Evolutionary conservation across 2,329 filamentous ascomycete species (phyloP).

Genomic region (Plectosphaerella plurivora): DNA sequence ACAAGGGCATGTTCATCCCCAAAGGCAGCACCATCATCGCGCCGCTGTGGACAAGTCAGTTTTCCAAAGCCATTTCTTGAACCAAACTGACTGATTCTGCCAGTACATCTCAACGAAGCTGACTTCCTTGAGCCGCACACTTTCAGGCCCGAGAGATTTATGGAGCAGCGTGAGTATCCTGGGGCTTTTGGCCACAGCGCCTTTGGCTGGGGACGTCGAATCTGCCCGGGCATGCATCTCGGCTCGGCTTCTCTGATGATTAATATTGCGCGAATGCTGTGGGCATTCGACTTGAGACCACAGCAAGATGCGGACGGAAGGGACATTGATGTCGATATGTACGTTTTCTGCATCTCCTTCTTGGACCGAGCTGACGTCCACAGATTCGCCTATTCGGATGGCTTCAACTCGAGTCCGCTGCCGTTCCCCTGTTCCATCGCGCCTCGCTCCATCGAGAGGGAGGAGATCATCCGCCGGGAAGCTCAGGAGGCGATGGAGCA

Average conservation of each 20-base stretch:
- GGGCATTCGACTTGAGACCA: slow-evolving; percentile 42
- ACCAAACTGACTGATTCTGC: neutral
- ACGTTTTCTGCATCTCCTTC: slow-evolving; percentile 9
- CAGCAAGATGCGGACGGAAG: neutral
- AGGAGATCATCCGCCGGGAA: slow-evolving; percentile 25
- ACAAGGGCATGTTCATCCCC: slow-evolving; percentile 38
- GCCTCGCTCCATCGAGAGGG: slow-evolving; percentile 26
- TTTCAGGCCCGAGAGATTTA: slow-evolving; percentile 31
- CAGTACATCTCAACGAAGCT: slow-evolving; percentile 34
- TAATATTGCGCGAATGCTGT: slow-evolving; percentile 43
- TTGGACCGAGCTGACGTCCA: too few species aligned
- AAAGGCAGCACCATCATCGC: slow-evolving; percentile 48
- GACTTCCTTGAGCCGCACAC: slow-evolving; percentile 34
- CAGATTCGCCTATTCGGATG: slow-evolving; percentile 36
- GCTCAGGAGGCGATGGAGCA: slow-evolving; percentile 16
- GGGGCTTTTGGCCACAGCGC: slow-evolving; percentile 30
- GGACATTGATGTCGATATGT: slow-evolving; percentile 13
- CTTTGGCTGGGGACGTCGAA: slow-evolving; percentile 35
- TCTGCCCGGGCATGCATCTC: slow-evolving; percentile 43
- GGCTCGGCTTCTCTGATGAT: slow-evolving; percentile 44
- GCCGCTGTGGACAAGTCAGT: slow-evolving; percentile 9
- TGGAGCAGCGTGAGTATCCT: slow-evolving; percentile 27
- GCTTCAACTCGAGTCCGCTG: slow-evolving; percentile 35
- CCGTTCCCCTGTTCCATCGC: slow-evolving; percentile 35
- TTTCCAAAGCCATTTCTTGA: neutral